Evolutionary conservation across 2,329 filamentous ascomycete genomes (phyloP), one percentile per base, ranked within the genome.

Genomic region (Fusarium nodosum): DNA sequence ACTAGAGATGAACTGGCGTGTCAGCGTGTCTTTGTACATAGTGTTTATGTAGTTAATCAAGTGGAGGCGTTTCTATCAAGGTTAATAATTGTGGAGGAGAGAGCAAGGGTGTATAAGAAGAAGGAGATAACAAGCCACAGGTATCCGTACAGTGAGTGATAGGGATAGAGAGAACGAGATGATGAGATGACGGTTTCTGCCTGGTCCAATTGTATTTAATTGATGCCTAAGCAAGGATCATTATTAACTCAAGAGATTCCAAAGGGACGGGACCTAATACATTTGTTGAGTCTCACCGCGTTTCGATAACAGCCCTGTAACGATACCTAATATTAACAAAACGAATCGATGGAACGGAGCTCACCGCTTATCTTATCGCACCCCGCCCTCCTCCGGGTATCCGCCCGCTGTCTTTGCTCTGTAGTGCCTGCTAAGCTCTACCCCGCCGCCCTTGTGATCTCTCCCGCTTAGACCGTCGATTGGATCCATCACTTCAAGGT

Each of bases 301-400:
- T 67, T 67, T 67, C 63, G 47, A 61, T 66, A 45, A 22, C 33
- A 41, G 34, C 28, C 46, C 42, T 55, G 22, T 54, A 57, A 50
- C 51, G 36, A 39, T 39, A 39, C 36, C 36, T 20, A 39, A 39
- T n/a, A 39, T 30, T 30, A 34, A 18, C 33, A 9, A 18, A 39
- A 13, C 11, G 11, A 36, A 22, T 51, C 38, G 64, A 59, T 30
- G 28, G 28, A 73, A 73, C 73, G 55, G 70, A 75, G 73, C 72
- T 75, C 53, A 56, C 73, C 73, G 73, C 53, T 75, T 75, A 75
- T 76, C 74, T 76, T 75, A 76, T 76, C 74, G 64, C 50, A 58
- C 67, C 53, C 65, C 62, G 64, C 71, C 65, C 58, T 64, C 55
- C 69, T 65, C 62, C 69, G 67, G 47, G 41, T 65, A 52, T 58